Conservation (phyloP, 345 rosid species). For the Eucalyptus polyanthemos region DNA sequence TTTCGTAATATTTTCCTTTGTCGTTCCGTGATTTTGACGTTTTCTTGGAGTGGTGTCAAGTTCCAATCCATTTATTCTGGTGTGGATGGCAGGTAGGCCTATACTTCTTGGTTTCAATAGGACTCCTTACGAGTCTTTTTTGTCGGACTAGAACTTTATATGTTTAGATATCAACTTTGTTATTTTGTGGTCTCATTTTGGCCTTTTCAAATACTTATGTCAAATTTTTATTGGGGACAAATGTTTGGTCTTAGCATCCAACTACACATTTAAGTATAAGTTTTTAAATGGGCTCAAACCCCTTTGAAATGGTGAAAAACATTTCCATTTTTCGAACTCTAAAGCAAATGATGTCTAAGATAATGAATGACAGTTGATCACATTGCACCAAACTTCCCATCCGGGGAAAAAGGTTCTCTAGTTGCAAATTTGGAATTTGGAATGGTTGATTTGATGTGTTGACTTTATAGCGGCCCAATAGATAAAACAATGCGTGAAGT, state of each 20-base stretch:
- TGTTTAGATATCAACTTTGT: background rate
- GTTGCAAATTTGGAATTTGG: background rate
- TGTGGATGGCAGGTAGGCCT: too few species aligned
- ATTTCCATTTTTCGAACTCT: background rate
- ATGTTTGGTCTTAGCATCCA: background rate
- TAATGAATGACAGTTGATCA: background rate
- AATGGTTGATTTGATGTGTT: background rate
- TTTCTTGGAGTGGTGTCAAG: background rate
- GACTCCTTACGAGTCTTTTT: too few species aligned
- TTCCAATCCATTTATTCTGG: background rate
- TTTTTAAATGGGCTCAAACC: background rate
- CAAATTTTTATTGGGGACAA: background rate
- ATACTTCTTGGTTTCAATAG: too few species aligned
- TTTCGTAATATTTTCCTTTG: background rate
- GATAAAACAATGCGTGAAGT: background rate
- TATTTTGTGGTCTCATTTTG: background rate
- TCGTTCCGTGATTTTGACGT: background rate
- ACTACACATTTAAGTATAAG: background rate
- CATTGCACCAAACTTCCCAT: background rate
- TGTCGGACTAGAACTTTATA: background rate
- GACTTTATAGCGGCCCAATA: background rate
- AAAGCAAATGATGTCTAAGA: background rate
- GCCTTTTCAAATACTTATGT: background rate
- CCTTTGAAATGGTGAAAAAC: background rate
- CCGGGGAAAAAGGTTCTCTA: background rate